Conservation (phyloP, 495 filamentous ascomycete species). For the Penicillium psychrofluorescens region DNA sequence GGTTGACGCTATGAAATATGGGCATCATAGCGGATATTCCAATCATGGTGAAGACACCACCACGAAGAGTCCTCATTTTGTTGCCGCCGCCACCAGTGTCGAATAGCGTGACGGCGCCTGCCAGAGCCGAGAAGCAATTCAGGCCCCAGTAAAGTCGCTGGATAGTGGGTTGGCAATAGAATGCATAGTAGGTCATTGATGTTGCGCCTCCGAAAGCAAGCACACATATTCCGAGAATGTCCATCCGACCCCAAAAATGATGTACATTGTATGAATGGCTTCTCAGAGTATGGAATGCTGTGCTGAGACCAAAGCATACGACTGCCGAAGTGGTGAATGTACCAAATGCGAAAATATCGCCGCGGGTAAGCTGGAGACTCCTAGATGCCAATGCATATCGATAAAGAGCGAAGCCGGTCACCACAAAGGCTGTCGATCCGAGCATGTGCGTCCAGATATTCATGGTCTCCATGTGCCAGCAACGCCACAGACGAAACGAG, state of each 20-base stretch:
- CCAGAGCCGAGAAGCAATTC: slow-evolving; percentile 1
- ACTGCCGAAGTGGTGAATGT: slow-evolving; percentile 4
- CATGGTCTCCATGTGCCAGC: slow-evolving; percentile 12
- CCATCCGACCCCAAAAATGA: slow-evolving; percentile 7
- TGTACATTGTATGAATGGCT: slow-evolving; percentile 10
- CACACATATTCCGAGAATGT: slow-evolving; percentile 8
- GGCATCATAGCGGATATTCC: slow-evolving; percentile 8
- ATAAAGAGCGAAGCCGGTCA: neutral
- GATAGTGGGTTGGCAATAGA: slow-evolving; percentile 4
- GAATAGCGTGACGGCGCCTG: slow-evolving; percentile 4
- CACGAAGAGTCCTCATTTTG: slow-evolving; percentile 7
- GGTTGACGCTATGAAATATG: slow-evolving; percentile 5
- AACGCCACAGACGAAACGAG: slow-evolving; percentile 9
- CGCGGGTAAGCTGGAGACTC: neutral
- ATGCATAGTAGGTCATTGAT: slow-evolving; percentile 10
- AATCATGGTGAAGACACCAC: slow-evolving; percentile 5
- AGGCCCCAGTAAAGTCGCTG: slow-evolving; percentile 3
- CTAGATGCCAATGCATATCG: neutral
- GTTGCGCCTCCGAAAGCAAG: slow-evolving; percentile 4
- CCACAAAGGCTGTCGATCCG: slow-evolving; percentile 4
- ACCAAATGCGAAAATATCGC: slow-evolving; percentile 5
- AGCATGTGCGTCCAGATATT: slow-evolving; percentile 12
- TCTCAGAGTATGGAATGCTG: slow-evolving; percentile 7
- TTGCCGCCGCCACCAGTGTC: slow-evolving; percentile 8
- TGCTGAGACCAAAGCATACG: slow-evolving; percentile 3